Conservation (phyloP, 768 basidiomycete genomes). For the Mrakia hoshinonis region DNA sequence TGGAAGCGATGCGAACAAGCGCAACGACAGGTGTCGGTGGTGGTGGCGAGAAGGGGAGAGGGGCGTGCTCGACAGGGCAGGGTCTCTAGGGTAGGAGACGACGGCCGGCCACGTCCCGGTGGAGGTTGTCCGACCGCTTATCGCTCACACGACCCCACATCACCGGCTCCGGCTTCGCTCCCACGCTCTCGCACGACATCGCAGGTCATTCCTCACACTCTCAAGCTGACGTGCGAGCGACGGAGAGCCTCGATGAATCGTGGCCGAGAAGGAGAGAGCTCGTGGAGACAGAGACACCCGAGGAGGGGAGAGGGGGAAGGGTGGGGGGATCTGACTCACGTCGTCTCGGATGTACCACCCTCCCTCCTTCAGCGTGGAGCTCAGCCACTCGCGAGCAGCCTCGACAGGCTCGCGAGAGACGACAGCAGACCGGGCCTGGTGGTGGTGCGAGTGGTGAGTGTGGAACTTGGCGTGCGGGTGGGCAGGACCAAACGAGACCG, state of each 20-base stretch:
- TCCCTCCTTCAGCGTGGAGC: constrained; percentile 31
- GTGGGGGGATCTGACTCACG: constrained; percentile 33
- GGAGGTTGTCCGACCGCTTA: background rate
- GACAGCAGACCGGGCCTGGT: constrained; percentile 43
- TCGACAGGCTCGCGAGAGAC: constrained; percentile 59
- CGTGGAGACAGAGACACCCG: background rate
- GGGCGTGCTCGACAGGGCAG: too few relatives aligned
- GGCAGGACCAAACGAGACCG: constrained; percentile 77
- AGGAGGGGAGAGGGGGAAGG: background rate
- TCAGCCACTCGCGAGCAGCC: constrained; percentile 31
- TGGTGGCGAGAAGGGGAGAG: too few relatives aligned
- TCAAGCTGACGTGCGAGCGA: too few relatives aligned
- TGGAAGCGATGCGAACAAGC: background rate
- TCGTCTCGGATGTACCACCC: constrained; percentile 40
- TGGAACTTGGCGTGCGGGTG: constrained; percentile 56
- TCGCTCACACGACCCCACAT: too few relatives aligned
- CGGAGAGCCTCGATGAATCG: background rate
- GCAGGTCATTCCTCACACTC: too few relatives aligned
- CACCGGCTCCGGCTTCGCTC: too few relatives aligned
- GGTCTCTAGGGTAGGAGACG: too few relatives aligned
- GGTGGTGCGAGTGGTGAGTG: constrained; percentile 27
- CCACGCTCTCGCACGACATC: too few relatives aligned
- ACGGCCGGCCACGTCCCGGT: too few relatives aligned
- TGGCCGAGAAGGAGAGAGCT: background rate
- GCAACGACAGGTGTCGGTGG: too few relatives aligned